Base-by-base conservation (phyloP, 306 rosid genomes). In the Lathyrus sativus region DNA sequence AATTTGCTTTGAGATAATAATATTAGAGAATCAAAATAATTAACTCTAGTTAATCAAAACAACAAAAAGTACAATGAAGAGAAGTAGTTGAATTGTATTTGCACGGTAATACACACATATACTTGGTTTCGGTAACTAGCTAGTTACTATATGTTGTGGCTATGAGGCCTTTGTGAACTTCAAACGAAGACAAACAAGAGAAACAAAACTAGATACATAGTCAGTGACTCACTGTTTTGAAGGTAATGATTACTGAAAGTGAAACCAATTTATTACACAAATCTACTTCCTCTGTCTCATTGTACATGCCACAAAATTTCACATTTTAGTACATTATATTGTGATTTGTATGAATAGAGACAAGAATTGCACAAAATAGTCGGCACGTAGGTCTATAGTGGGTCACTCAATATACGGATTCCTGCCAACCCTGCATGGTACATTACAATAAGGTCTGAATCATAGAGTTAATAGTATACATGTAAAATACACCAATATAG, bases 241-340 rank as follows among this genome's bases (percentile, higher is more conserved):
- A 6, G 14, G 50, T 77, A 70, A 77, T 71, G 11, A 77, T 77
- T 71, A 43, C 66, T 60, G 66, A 67, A 29, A 67, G 55, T 72
- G 67, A 67, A 31, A 11, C 46, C 48, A 13, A 59, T 46, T 64
- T 57, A 76, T 76, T 70, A 42, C 35, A 56, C 8, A 10, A 50
- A 49, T 50, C 9, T 5, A 42, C 57, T 54, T 28, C 45, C 11
- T 13, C 61, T 35, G 29, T 75, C 62, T 67, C 74, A 15, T 59
- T 74, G 26, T 45, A 0, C 6, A 46, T 37, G 37, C 51, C 59
- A 57, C 67, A 64, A 26, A 39, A 28, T 51, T 51, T 69, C 42
- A 43, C 6, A 11, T 24, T 12, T 12, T 26, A 12, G 6, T 54
- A 26, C 22, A 22, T 53, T 22, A 55, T 55, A 6, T 55, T 12